These are phyloP conservation scores for Pseudozyma hubeiensis DNA, from an alignment of 1,284 basidiomycete genomes.

Conservation along the genomic window DNA sequence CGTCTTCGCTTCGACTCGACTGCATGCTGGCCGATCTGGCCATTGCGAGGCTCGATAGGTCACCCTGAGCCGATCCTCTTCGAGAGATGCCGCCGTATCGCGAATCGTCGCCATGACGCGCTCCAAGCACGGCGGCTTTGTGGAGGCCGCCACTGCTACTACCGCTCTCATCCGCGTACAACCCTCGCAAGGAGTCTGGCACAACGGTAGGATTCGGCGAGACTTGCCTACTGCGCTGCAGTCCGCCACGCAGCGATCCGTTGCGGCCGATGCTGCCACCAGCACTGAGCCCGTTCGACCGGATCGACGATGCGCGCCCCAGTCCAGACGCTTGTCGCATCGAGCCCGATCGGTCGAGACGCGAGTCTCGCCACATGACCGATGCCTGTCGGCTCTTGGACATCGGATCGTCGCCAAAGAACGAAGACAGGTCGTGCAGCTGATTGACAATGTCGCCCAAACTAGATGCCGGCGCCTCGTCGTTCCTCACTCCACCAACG, in stretches of 20 bases:
- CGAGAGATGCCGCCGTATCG: neutral
- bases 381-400: constrained; percentile 38
- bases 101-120: constrained; percentile 2
- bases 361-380: constrained; percentile 51
- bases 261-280: constrained; percentile 11
- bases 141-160: neutral
- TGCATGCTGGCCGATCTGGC: constrained; percentile 23
- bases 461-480: constrained; percentile 24
- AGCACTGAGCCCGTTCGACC: constrained; percentile 21
- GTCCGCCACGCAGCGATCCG: constrained; percentile 19
- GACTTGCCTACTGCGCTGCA: constrained; percentile 22
- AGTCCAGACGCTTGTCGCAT: constrained; percentile 32
- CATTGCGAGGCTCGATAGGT: constrained; percentile 5
- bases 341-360: constrained; percentile 34
- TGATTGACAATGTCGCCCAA: constrained; percentile 63
- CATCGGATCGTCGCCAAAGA: constrained; percentile 63
- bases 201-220: constrained; percentile 45
- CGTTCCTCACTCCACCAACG: constrained; percentile 20
- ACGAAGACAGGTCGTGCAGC: constrained; percentile 64
- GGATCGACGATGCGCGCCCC: constrained; percentile 17
- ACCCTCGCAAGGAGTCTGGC: constrained; percentile 17
- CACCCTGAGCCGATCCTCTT: neutral
- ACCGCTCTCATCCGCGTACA: neutral
- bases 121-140: neutral
- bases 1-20: constrained; percentile 27